A percentile compares a stretch with the other conserved stretches of the same genome.
These are phyloP conservation scores for Ceratopteris richardii DNA, from an alignment of 75 land plant genomes.

Conservation along the genomic window DNA sequence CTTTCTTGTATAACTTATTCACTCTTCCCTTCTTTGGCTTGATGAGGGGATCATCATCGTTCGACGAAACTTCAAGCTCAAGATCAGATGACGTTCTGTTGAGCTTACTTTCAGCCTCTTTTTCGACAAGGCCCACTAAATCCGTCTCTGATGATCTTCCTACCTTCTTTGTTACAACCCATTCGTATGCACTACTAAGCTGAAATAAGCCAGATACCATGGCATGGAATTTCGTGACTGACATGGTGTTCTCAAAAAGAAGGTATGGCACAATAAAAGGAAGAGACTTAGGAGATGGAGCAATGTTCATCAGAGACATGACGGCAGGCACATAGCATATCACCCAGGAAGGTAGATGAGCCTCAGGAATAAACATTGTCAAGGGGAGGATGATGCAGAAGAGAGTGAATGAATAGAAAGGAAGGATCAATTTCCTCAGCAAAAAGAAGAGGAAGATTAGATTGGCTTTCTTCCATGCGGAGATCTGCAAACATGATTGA, in stretches of 20 bases:
- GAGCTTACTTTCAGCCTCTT: conserved; percentile 20
- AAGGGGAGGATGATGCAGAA: conserved; percentile 86
- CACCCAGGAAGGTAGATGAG: conserved; percentile 74
- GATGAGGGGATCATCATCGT: conserved; percentile 17
- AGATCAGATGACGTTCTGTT: conserved; percentile 47
- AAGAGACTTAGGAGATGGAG: conserved; percentile 65
- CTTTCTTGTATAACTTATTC: conserved; percentile 63
- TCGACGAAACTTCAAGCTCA: conserved; percentile 38
- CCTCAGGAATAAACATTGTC: conserved; percentile 87
- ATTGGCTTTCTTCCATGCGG: conserved; percentile 62
- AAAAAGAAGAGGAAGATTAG: conserved; percentile 76
- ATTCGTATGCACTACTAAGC: too few relatives aligned
- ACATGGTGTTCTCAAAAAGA: conserved; percentile 95
- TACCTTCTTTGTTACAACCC: conserved; percentile 73
- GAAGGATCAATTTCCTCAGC: conserved; percentile 71
- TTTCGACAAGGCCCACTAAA: conserved; percentile 31
- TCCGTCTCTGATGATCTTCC: conserved; percentile 84
- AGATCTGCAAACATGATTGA: conserved; percentile 79
- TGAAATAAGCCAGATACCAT: too few relatives aligned
- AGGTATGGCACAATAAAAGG: conserved; percentile 67
- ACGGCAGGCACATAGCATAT: conserved; percentile 71
- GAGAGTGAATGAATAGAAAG: conserved; percentile 81
- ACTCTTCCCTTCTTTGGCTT: conserved; percentile 26
- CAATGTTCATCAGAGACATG: conserved; percentile 72
- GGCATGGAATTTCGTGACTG: conserved; percentile 88